Base-by-base conservation (phyloP, 2,329 filamentous ascomycete genomes). In the Acrocalymma vagum region DNA sequence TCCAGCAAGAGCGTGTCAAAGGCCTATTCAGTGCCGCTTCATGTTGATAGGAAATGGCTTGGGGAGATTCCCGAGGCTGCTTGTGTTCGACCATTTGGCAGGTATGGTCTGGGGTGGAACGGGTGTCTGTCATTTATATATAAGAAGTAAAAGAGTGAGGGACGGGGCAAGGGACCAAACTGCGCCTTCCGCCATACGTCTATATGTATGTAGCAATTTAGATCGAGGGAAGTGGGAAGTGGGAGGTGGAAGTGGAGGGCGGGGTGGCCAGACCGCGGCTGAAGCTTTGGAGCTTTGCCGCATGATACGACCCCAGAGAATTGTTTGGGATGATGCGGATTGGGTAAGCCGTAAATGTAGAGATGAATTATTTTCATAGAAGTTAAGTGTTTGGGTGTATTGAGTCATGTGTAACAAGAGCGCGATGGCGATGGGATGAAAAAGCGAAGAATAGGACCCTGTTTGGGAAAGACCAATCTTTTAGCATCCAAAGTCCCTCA, bases 331-430 rank as follows among this genome's bases (percentile, higher is more conserved):
- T n/a, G n/a, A n/a, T n/a, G n/a, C n/a, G n/a, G n/a, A n/a, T n/a
- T n/a, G n/a, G n/a, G n/a, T n/a, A n/a, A n/a, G n/a, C n/a, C n/a
- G 24, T 37, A 21, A 37, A 34, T 36, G 42, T 27, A 43, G 35
- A 41, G 46, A 34, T 45, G 50, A 62, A 64, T 59, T 65, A 63
- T 63, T 48, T 63, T 53, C 60, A 63, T 62, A 62, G 51, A 64
- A 63, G 54, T 51, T 51, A 53, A 55, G 51, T 35, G 14, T 9
- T 17, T 22, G 20, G 15, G 17, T 22, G 15, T 13, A 6, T 13
- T 5, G 15, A 27, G 10, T 13, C 5, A 22, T 11, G 25, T 26
- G 29, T 16, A 9, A 13, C 7, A 28, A 21, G 16, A 27, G 22
- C 10, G 9, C 20, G 11, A 38, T 25, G 11, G 18, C 31, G 27